Evolutionary conservation across 2,329 filamentous ascomycete species (phyloP), one percentile per base, ranked within the genome.

Genomic region (Diaporthe sp.): DNA sequence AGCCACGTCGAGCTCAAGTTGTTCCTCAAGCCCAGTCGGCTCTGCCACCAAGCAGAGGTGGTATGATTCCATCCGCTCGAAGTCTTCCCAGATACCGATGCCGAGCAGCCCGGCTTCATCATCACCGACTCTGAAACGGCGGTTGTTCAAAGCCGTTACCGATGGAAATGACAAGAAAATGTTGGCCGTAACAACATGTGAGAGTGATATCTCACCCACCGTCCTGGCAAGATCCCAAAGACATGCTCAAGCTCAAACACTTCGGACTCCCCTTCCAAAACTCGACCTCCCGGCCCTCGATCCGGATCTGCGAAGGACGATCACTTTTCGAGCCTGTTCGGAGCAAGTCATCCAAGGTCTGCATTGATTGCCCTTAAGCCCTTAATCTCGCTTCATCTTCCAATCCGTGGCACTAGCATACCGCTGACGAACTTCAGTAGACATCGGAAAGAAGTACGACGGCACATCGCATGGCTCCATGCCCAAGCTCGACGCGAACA

Each of bases 31-130:
- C 38, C 72, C 75, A 30, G 28, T 5, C 17, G 72, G 25, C n/a
- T 74, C 58, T 52, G 12, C 54, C 17, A 40, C 68, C 30, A 76
- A 74, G 22, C 68, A 74, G 38, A 74, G 35, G 45, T 74, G 72
- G 75, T 74, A 72, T 45, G 55, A 61, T 38, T 74, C 72, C 5
- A 28, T 76, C 38, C 75, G 75, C 10, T 66, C 72, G 12, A 68
- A 42, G 45, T 42, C 47, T 9, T 76, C 75, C 8, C 72, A 74
- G 10, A 72, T 76, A 22, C 72, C 74, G n/a, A 69, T 35, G 19
- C 60, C 72, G 15, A 74, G 66, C 19, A 76, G 60, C 50, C 33
- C 72, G 4, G 17, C 42, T 19, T 52, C 72, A 5, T 52, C 60
- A 40, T 67, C 60, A 7, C 68, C 52, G 22, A 55, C 58, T 42